Conservation (phyloP, 768 basidiomycete species). For the Russula sp. region DNA sequence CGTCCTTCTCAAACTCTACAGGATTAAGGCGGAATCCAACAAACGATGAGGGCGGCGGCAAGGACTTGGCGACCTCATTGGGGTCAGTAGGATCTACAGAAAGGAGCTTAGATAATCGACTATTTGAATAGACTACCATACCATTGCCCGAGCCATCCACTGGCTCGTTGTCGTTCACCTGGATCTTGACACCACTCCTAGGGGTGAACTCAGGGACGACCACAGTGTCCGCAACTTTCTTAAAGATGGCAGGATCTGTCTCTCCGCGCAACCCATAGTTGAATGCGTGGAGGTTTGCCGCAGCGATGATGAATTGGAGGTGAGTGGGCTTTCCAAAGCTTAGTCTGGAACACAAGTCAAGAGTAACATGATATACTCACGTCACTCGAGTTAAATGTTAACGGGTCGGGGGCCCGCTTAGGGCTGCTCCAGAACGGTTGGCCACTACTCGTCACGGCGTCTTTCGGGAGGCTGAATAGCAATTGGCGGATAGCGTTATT, state of each 20-base stretch:
- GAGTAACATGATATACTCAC: conserved; percentile 43
- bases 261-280: conserved; percentile 96
- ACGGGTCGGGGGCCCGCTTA: conserved; percentile 90
- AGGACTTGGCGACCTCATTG: conserved; percentile 51
- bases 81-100: conserved; percentile 33
- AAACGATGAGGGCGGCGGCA: conserved; percentile 86
- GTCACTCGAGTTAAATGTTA: conserved; percentile 80
- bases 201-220: conserved; percentile 92
- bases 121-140: conserved; percentile 19
- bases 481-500: conserved; percentile 91
- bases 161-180: conserved; percentile 90
- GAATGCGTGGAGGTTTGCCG: conserved; percentile 94
- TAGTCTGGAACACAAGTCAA: conserved; percentile 1
- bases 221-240: conserved; percentile 76
- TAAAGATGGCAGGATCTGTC: conserved; percentile 71
- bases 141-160: conserved; percentile 45
- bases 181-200: conserved; percentile 85
- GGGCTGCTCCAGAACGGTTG: conserved; percentile 99
- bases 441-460: conserved; percentile 83
- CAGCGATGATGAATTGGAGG: conserved; percentile 83
- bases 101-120: not conserved
- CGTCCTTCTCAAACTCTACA: conserved; percentile 99
- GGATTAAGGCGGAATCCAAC: conserved; percentile 95
- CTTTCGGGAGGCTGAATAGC: conserved; percentile 90
- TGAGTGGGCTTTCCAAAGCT: conserved; percentile 60